Conservation (phyloP, 1,284 basidiomycete genomes). For the Puccinia novopanici region DNA sequence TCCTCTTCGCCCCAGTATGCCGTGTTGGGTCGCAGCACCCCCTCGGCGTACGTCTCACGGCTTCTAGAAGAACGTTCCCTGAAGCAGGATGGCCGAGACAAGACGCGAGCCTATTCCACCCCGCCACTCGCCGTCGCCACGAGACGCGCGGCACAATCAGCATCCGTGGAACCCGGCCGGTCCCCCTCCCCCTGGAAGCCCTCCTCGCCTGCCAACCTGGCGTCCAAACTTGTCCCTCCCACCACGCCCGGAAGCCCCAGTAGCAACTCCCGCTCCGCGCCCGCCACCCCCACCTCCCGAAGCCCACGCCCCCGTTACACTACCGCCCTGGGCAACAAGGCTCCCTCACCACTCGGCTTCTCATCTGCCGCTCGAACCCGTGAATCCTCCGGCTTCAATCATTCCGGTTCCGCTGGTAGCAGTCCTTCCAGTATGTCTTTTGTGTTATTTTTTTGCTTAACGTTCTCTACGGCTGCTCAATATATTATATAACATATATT, state of each 20-base stretch:
- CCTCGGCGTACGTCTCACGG: neutral
- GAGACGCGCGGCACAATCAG: neutral
- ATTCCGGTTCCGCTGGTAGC: neutral
- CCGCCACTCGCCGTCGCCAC: conserved; percentile 1
- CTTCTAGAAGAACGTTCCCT: neutral
- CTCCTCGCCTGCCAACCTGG: conserved; percentile 34
- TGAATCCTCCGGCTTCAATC: no score
- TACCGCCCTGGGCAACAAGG: conserved; percentile 30
- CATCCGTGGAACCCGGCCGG: neutral
- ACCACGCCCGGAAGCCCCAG: neutral
- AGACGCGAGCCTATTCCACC: conserved; percentile 6
- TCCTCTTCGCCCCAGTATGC: neutral
- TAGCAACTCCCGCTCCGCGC: conserved; percentile 9
- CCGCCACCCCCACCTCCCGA: conserved; percentile 27
- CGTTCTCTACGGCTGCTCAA: no score
- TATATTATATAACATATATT: no score
- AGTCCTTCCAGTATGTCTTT: neutral
- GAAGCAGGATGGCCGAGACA: neutral
- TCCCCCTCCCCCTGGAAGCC: conserved; percentile 29
- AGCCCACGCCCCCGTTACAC: conserved; percentile 46
- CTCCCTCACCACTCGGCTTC: neutral
- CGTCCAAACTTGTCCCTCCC: conserved; percentile 41
- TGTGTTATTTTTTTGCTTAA: no score
- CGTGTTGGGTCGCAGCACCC: conserved; percentile 7
- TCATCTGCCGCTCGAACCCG: neutral